A percentile compares a stretch with the other conserved stretches of the same genome.
These are phyloP conservation scores for Colletotrichum spinosum DNA, from an alignment of 2,329 filamentous ascomycete genomes.

Conservation along the genomic window DNA sequence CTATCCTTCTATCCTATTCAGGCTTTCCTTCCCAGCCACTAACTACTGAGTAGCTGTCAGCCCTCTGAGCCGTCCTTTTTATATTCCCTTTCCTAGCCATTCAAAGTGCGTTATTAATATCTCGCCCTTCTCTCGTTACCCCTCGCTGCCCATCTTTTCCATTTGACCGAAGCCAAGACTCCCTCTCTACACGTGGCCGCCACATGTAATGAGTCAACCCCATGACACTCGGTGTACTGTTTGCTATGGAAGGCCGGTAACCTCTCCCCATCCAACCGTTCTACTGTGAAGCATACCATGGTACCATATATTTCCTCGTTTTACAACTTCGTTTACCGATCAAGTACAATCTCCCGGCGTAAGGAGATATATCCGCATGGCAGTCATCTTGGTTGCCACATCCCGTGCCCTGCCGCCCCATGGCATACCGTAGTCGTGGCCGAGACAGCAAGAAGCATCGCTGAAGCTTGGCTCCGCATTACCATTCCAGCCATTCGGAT, in stretches of 20 bases:
- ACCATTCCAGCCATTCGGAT: neutral
- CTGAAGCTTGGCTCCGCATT: neutral
- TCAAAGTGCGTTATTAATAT: neutral
- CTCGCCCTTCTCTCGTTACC: neutral
- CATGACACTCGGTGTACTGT: slow-evolving; percentile 16
- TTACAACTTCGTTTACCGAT: no score
- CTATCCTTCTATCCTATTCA: no score
- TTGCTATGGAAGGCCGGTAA: neutral
- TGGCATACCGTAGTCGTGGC: neutral
- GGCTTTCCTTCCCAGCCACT: no score
- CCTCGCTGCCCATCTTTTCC: slow-evolving; percentile 17
- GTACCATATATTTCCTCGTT: no score
- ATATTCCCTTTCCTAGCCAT: neutral
- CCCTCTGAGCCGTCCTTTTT: no score
- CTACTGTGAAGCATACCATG: no score
- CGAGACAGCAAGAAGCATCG: slow-evolving; percentile 2
- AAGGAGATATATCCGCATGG: slow-evolving; percentile 33
- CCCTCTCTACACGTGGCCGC: slow-evolving; percentile 36
- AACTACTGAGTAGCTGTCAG: no score
- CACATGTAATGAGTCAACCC: neutral
- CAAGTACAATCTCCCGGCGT: slow-evolving; percentile 9
- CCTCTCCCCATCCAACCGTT: neutral
- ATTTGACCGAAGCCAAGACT: slow-evolving; percentile 33
- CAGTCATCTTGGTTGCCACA: slow-evolving; percentile 29
- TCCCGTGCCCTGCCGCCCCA: slow-evolving; percentile 10